Conservation (phyloP, 345 rosid species). For the Linum trigynum region DNA sequence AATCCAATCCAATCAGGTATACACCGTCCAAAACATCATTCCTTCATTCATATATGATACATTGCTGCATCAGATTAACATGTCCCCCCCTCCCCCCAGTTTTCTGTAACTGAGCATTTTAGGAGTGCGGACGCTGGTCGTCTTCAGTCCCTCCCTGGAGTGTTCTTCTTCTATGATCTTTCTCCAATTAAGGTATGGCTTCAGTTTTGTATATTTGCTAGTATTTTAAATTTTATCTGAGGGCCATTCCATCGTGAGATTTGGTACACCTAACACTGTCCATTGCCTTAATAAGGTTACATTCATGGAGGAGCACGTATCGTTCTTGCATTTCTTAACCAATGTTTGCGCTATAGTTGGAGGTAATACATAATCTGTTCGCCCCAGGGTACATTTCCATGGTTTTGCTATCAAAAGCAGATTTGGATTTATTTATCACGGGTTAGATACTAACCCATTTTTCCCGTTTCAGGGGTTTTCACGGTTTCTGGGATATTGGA, state of each 20-base stretch:
- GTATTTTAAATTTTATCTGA: neutral
- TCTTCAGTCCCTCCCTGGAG: constrained; percentile 71
- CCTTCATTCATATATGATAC: neutral
- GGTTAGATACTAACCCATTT: too few species aligned
- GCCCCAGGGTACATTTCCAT: too few species aligned
- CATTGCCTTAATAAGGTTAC: constrained; percentile 47
- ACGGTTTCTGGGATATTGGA: constrained; percentile 88
- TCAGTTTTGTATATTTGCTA: neutral
- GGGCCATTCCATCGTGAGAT: too few species aligned
- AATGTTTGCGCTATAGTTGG: constrained; percentile 94
- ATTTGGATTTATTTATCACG: too few species aligned
- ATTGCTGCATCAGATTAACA: constrained; percentile 9
- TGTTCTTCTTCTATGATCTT: constrained; percentile 96
- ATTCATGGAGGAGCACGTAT: constrained; percentile 61
- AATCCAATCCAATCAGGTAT: constrained; percentile 86
- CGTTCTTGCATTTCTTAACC: constrained; percentile 91
- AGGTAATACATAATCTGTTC: constrained; percentile 32
- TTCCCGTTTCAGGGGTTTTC: constrained; percentile 50
- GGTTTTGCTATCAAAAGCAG: too few species aligned
- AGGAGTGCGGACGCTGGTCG: constrained; percentile 51
- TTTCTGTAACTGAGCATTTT: constrained; percentile 91
- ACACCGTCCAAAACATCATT: neutral
- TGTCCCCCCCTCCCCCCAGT: constrained; percentile 31
- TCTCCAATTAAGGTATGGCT: constrained; percentile 84
- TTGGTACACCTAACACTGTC: neutral